Conservation (phyloP, 345 rosid genomes). For the Eucalyptus regnans region DNA sequence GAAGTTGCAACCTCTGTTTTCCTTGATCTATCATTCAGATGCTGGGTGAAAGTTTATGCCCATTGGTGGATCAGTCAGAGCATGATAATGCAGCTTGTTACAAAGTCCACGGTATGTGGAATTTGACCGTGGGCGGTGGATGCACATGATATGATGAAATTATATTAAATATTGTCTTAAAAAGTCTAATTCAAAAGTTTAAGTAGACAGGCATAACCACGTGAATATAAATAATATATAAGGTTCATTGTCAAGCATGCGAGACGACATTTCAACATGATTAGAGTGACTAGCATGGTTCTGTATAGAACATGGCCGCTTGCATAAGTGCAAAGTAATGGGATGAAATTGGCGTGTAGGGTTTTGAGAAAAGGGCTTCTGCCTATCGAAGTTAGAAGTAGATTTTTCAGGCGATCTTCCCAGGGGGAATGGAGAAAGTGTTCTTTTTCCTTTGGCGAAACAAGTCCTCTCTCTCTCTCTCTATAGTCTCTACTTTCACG, state of each 20-base stretch:
- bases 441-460: no score
- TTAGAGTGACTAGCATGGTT: not conserved
- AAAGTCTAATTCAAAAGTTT: no score
- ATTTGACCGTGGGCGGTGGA: not conserved
- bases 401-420: not conserved
- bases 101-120: slow-evolving; percentile 5
- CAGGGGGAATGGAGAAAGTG: not conserved
- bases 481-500: not conserved
- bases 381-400: not conserved
- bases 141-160: not conserved
- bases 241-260: not conserved
- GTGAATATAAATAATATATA: no score
- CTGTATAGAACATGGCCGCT: not conserved
- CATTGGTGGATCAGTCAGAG: slow-evolving; percentile 63
- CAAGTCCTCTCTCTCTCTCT: no score
- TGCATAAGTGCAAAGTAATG: not conserved
- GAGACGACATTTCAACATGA: not conserved
- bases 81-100: slow-evolving; percentile 35
- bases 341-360: not conserved
- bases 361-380: not conserved
- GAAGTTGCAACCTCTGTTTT: not conserved
- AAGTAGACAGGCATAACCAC: rapidly evolving
- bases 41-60: slow-evolving; percentile 69
- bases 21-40: slow-evolving; percentile 10
- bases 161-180: no score